Percentiles rank a stretch among this genome's conserved stretches.
These are phyloP conservation scores for Russula vinacea DNA, from an alignment of 768 basidiomycete species.

Conservation along the genomic window DNA sequence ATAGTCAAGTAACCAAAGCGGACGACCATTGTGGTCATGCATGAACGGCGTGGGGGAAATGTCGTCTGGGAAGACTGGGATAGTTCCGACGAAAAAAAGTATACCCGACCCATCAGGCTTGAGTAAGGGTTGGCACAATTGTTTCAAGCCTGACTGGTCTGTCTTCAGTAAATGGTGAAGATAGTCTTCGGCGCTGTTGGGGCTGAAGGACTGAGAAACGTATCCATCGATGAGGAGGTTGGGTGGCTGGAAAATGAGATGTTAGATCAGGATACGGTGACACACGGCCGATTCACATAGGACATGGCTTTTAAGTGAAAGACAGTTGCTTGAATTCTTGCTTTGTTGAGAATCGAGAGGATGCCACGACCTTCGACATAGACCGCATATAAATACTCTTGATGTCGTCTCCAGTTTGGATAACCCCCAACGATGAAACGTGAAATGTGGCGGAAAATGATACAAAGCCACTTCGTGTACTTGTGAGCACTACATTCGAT, in stretches of 20 bases:
- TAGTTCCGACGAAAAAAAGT: background rate
- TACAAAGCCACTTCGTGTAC: background rate
- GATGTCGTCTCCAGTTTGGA: background rate
- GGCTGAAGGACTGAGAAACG: constrained; percentile 13
- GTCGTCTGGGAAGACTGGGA: background rate
- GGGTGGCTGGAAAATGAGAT: background rate
- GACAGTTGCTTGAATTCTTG: background rate
- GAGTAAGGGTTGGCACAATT: background rate
- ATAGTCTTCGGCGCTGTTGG: constrained; percentile 10
- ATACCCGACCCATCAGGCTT: background rate
- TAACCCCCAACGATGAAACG: background rate
- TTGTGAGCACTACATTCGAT: background rate
- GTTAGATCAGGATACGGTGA: background rate
- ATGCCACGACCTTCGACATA: background rate
- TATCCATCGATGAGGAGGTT: constrained; percentile 22
- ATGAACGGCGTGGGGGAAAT: background rate
- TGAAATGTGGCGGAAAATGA: background rate
- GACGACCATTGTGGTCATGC: background rate
- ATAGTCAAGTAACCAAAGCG: constrained; percentile 16
- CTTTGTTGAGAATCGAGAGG: background rate
- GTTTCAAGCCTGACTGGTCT: background rate
- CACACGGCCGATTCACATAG: background rate
- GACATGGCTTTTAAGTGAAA: background rate
- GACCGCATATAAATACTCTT: constrained; percentile 11
- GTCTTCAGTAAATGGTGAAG: constrained; percentile 20